A percentile compares a stretch with the other conserved stretches of the same genome.
Evolutionary conservation across 1,284 basidiomycete genomes (phyloP).

Genomic region (Inonotus obliquus): DNA sequence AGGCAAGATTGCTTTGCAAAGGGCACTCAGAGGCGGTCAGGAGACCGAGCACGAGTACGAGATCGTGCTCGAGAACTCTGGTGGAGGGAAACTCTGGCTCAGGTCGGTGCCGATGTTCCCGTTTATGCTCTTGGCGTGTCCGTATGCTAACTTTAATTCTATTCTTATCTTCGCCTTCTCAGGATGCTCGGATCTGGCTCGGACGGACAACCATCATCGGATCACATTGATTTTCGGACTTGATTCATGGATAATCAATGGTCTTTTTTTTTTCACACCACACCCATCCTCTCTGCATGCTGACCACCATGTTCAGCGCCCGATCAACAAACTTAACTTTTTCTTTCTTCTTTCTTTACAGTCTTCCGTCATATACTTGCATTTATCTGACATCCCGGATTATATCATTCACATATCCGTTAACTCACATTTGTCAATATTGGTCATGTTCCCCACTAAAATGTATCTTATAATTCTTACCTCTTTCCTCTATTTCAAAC

Average conservation of each 20-base stretch:
- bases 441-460: too few species aligned
- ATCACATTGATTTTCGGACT: neutral
- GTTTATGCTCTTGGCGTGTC: neutral
- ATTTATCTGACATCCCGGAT: too few species aligned
- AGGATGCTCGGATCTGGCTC: neutral
- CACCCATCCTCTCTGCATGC: neutral
- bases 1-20: slow-evolving; percentile 49
- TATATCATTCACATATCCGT: too few species aligned
- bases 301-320: neutral
- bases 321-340: too few species aligned
- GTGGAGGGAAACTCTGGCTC: slow-evolving; percentile 56
- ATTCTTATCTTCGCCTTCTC: neutral
- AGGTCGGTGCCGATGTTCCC: slow-evolving; percentile 36
- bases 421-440: too few species aligned
- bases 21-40: slow-evolving; percentile 21
- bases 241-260: neutral
- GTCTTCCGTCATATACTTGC: too few species aligned
- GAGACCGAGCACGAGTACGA: slow-evolving; percentile 44
- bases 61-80: slow-evolving; percentile 55
- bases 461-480: too few species aligned
- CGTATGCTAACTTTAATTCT: neutral
- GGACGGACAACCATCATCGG: neutral
- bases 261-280: neutral
- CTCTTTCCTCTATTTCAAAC: too few species aligned
- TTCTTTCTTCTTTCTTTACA: too few species aligned